Percentiles rank a stretch among this genome's conserved stretches.
Evolutionary conservation across 352 stramenopile species (phyloP).

Genomic region (Thraustochytrium striatum): DNA sequence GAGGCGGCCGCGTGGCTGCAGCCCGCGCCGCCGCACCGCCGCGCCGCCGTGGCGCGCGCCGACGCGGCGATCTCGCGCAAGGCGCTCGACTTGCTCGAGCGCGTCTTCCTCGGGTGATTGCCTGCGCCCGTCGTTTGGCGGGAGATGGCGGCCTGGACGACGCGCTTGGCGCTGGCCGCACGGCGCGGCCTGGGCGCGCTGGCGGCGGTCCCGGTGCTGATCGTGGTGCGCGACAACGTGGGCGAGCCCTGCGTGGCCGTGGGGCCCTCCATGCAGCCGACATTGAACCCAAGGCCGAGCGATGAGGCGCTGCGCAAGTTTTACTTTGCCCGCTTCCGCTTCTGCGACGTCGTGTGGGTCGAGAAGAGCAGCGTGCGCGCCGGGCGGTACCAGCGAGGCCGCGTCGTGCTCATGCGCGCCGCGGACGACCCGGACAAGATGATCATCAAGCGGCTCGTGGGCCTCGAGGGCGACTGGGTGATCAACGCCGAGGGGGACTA

Average conservation of each 20-base stretch:
- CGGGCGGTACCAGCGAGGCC: slow-evolving; percentile 2
- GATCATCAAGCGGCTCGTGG: slow-evolving; percentile 42
- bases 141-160: no score
- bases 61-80: no score
- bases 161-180: background rate
- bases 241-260: background rate
- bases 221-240: slow-evolving; percentile 22
- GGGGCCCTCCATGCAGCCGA: slow-evolving; percentile 45
- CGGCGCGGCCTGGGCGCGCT: background rate
- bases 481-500: slow-evolving; percentile 4
- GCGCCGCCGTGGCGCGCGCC: no score
- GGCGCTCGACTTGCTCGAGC: no score
- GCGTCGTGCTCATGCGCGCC: slow-evolving; percentile 9
- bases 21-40: no score
- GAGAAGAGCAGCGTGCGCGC: slow-evolving; percentile 20
- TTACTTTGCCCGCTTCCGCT: slow-evolving; percentile 38
- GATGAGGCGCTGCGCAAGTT: slow-evolving; percentile 37
- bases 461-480: slow-evolving; percentile 33
- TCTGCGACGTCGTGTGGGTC: slow-evolving; percentile 23
- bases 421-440: slow-evolving; percentile 20
- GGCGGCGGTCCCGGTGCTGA: slow-evolving; percentile 21
- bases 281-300: slow-evolving; percentile 26
- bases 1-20: no score
- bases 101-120: no score
- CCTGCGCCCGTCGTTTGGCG: no score